These are phyloP conservation scores for Coriaria nepalensis DNA, from an alignment of 306 rosid species.

Conservation along the genomic window DNA sequence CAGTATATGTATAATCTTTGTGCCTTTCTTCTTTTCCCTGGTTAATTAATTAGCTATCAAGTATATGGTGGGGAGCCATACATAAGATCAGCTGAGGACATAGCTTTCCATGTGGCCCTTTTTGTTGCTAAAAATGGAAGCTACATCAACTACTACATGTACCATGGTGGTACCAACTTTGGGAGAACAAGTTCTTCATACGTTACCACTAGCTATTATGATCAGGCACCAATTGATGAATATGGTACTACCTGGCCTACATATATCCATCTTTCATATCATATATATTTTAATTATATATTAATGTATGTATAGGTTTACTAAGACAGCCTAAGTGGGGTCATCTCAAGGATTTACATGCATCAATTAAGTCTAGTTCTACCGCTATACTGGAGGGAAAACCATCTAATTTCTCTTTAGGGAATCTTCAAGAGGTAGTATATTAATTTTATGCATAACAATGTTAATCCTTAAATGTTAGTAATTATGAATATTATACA, in stretches of 20 bases:
- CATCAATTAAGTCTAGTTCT: slow-evolving; percentile 43
- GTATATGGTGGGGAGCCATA: slow-evolving; percentile 51
- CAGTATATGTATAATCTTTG: not conserved
- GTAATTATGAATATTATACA: not conserved
- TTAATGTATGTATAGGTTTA: slow-evolving; percentile 25
- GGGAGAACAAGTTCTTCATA: slow-evolving; percentile 51
- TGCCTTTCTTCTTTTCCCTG: not conserved
- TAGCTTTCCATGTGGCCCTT: slow-evolving; percentile 72
- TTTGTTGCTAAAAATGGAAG: slow-evolving; percentile 82
- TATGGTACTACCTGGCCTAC: slow-evolving; percentile 27
- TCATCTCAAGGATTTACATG: slow-evolving; percentile 54
- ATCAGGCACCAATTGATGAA: slow-evolving; percentile 72
- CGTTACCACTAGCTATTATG: slow-evolving; percentile 41
- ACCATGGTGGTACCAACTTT: slow-evolving; percentile 78
- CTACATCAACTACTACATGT: slow-evolving; percentile 80
- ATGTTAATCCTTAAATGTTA: not conserved
- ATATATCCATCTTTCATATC: no score
- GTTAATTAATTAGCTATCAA: slow-evolving; percentile 37
- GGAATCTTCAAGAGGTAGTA: slow-evolving; percentile 34
- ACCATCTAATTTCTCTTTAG: slow-evolving; percentile 38
- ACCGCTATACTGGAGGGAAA: slow-evolving; percentile 38
- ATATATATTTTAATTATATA: not conserved
- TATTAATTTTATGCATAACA: not conserved
- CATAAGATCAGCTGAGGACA: slow-evolving; percentile 64
- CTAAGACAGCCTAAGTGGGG: slow-evolving; percentile 65